phyloP scores from a whole-genome alignment of 176 grass and related monocot genomes.

The Rhipidocladum racemiflorum region DNA sequence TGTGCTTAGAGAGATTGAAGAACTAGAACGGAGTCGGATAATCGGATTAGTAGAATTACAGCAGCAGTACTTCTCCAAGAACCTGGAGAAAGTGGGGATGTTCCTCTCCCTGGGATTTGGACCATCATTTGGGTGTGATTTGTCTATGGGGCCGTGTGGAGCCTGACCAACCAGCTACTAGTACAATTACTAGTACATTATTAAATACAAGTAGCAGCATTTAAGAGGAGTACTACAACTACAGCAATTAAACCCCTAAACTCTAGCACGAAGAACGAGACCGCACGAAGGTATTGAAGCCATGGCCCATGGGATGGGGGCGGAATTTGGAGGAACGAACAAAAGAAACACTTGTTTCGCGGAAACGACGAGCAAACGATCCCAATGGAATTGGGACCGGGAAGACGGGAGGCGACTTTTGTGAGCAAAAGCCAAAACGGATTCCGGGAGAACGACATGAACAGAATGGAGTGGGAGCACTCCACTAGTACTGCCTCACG shows the following conservation, averaged over 20 bases:
- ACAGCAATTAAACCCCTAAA: background rate
- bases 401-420: background rate
- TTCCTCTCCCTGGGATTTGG: constrained; percentile 24
- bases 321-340: constrained; percentile 18
- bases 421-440: background rate
- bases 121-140: constrained; percentile 43
- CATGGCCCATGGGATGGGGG: background rate
- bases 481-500: background rate
- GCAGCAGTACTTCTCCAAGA: background rate
- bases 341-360: background rate
- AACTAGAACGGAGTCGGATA: background rate
- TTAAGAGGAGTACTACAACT: background rate
- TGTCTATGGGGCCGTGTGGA: constrained; percentile 20
- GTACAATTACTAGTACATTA: background rate
- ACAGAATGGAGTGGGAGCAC: background rate
- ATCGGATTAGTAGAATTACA: background rate
- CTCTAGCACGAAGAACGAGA: constrained; percentile 23
- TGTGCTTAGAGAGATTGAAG: background rate
- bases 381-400: background rate
- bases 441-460: background rate
- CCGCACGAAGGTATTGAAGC: constrained; percentile 26
- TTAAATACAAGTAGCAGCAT: constrained; percentile 18
- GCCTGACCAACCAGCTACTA: constrained; percentile 4
- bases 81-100: background rate
- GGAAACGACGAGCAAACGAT: background rate